Conservation (phyloP, 2,329 filamentous ascomycete genomes). For the Aspergillus sp. region DNA sequence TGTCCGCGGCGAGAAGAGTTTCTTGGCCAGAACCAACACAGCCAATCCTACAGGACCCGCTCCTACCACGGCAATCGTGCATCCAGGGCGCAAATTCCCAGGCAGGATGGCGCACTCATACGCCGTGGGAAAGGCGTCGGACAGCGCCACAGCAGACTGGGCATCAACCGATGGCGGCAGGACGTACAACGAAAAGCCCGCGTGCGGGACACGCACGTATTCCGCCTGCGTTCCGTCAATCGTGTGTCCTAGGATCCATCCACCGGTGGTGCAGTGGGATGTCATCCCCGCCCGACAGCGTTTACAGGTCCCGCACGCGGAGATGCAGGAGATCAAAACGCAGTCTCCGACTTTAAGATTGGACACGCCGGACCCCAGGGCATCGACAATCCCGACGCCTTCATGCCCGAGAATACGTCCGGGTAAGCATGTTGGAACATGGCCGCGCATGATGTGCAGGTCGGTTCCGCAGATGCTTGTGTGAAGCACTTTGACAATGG, state of each 20-base stretch:
- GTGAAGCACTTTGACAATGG: slow-evolving; percentile 46
- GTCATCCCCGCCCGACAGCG: slow-evolving; percentile 54
- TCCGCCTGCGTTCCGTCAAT: slow-evolving; percentile 56
- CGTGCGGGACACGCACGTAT: slow-evolving; percentile 54
- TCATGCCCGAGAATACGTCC: slow-evolving; percentile 54
- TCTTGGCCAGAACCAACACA: slow-evolving; percentile 50
- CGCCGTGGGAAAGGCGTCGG: slow-evolving; percentile 57
- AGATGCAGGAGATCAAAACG: slow-evolving; percentile 55
- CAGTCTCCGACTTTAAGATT: slow-evolving; percentile 49
- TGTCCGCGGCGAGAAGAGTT: slow-evolving; percentile 52
- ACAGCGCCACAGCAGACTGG: slow-evolving; percentile 45
- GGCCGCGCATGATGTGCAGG: slow-evolving; percentile 53
- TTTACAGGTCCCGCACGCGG: slow-evolving; percentile 50
- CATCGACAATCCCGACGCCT: slow-evolving; percentile 50
- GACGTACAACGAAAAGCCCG: slow-evolving; percentile 48
- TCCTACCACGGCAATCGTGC: slow-evolving; percentile 54
- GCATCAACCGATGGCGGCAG: slow-evolving; percentile 42
- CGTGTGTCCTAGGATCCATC: slow-evolving; percentile 55
- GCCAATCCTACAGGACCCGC: slow-evolving; percentile 57
- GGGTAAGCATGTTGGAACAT: slow-evolving; percentile 47
- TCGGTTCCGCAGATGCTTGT: slow-evolving; percentile 55
- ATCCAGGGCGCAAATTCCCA: slow-evolving; percentile 51
- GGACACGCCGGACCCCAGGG: slow-evolving; percentile 44
- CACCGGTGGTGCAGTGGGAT: slow-evolving; percentile 53
- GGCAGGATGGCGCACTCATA: slow-evolving; percentile 55